A percentile compares a stretch with the other conserved stretches of the same genome.
phyloP scores from a whole-genome alignment of 345 rosid genomes.

The Diplotaxis tenuifolia region DNA sequence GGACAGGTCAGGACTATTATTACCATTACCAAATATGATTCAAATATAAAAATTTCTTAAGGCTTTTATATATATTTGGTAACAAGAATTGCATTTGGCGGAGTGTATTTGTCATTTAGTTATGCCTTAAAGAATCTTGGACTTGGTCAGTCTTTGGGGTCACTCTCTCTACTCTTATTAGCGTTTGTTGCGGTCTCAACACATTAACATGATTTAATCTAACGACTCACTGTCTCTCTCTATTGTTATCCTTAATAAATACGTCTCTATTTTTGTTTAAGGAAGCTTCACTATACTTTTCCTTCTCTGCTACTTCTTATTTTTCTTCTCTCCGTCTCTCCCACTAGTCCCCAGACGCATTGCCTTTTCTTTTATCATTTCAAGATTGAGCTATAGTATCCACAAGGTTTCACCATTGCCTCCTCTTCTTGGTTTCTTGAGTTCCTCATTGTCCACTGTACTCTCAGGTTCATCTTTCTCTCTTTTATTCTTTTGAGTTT shows the following conservation, averaged over 20 bases:
- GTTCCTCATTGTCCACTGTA: constrained; percentile 23
- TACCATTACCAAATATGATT: constrained; percentile 6
- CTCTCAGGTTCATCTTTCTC: constrained; percentile 26
- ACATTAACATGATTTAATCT: constrained; percentile 24
- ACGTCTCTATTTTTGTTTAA: constrained; percentile 32
- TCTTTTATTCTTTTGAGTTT: not conserved
- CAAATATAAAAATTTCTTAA: not conserved
- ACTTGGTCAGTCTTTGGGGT: constrained; percentile 25
- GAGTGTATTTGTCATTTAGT: constrained; percentile 21
- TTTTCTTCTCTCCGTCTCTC: constrained; percentile 16
- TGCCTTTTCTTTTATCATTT: constrained; percentile 25
- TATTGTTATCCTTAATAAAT: constrained; percentile 21
- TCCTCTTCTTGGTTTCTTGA: not conserved
- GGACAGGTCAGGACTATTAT: constrained; percentile 17
- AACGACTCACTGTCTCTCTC: constrained; percentile 30
- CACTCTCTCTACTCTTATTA: constrained; percentile 11
- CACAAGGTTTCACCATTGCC: not conserved
- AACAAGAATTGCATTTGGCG: constrained; percentile 19
- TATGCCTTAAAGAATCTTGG: constrained; percentile 18
- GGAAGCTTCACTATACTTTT: constrained; percentile 13
- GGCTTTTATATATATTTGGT: not conserved
- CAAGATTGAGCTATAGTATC: constrained; percentile 10
- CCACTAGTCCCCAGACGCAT: constrained; percentile 15
- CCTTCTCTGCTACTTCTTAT: constrained; percentile 1
- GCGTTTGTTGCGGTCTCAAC: constrained; percentile 36